Percentiles rank a stretch among this genome's conserved stretches.
These are phyloP conservation scores for Silybum marianum DNA, from an alignment of 129 eudicot species.

Conservation along the genomic window DNA sequence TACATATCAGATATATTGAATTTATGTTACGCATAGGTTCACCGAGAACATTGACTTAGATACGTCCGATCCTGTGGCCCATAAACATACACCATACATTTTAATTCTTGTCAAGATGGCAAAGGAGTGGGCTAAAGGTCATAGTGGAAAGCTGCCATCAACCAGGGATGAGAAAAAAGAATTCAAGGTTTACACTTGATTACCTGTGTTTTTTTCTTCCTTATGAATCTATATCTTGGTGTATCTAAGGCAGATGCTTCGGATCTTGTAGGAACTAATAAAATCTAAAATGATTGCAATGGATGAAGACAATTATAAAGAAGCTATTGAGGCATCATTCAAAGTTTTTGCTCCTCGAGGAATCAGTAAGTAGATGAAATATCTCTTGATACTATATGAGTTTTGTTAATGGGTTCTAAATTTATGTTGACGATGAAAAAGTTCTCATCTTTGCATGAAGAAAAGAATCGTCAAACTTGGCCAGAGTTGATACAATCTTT, in stretches of 20 bases:
- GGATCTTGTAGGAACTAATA: slow-evolving; percentile 57
- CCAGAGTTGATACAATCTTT: neutral
- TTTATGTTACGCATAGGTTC: slow-evolving; percentile 44
- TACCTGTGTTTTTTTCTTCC: neutral
- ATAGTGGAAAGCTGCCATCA: slow-evolving; percentile 75
- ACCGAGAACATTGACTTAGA: slow-evolving; percentile 67
- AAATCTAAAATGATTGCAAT: slow-evolving; percentile 57
- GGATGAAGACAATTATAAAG: slow-evolving; percentile 97
- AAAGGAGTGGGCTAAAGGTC: slow-evolving; percentile 85
- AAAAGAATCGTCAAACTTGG: neutral
- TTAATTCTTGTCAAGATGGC: slow-evolving; percentile 85
- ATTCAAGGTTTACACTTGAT: slow-evolving; percentile 66
- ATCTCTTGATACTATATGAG: neutral
- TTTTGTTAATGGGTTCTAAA: neutral
- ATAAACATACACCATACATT: slow-evolving; percentile 90
- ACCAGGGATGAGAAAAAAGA: slow-evolving; percentile 81
- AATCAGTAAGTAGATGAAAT: slow-evolving; percentile 62
- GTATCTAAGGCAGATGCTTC: slow-evolving; percentile 26
- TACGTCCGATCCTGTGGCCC: slow-evolving; percentile 70
- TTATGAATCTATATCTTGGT: neutral
- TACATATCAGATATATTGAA: neutral
- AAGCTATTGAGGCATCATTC: slow-evolving; percentile 91
- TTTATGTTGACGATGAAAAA: neutral
- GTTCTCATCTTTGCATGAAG: neutral
- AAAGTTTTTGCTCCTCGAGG: slow-evolving; percentile 92